Evolutionary conservation across 2,329 filamentous ascomycete species (phyloP).

Genomic region (Pseudocercospora vitis): DNA sequence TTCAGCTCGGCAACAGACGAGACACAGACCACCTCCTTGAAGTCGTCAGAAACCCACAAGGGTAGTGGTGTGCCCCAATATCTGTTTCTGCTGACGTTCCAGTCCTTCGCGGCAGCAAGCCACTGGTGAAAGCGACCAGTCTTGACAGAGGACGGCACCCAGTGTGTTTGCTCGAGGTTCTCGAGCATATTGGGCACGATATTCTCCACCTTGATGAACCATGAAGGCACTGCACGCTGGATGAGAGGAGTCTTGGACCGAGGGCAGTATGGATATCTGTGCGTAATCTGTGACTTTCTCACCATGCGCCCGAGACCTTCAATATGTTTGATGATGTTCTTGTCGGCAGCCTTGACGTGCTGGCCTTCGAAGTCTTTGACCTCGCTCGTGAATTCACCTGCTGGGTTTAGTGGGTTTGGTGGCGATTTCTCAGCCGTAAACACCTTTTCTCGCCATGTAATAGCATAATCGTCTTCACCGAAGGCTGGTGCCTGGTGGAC

Average conservation of each 20-base stretch:
- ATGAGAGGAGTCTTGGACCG: conserved; percentile 94
- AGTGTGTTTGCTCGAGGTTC: conserved; percentile 85
- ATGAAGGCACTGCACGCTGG: conserved; percentile 86
- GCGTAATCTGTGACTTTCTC: conserved; percentile 81
- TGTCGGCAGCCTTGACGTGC: conserved; percentile 90
- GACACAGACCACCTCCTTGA: conserved; percentile 81
- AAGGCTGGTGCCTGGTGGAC: conserved; percentile 93
- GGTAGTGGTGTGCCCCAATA: conserved; percentile 96
- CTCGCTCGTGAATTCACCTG: conserved; percentile 73
- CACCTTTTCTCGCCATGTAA: conserved; percentile 73
- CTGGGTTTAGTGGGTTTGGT: conserved; percentile 88
- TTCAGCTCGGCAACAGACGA: conserved; percentile 83
- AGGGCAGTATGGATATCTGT: conserved; percentile 92
- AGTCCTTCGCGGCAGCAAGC: conserved; percentile 88
- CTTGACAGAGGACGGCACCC: conserved; percentile 89
- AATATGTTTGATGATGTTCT: conserved; percentile 85
- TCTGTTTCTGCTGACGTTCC: conserved; percentile 90
- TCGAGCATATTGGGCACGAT: conserved; percentile 86
- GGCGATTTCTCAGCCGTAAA: conserved; percentile 74
- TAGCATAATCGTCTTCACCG: conserved; percentile 93
- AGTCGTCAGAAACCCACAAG: conserved; percentile 86
- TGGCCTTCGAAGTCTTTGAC: conserved; percentile 80
- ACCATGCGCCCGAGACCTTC: conserved; percentile 75
- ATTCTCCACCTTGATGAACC: conserved; percentile 87
- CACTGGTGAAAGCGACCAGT: conserved; percentile 88